Evolutionary conservation across 257 asterid genomes (phyloP).

Genomic region (Nicotiana sylvestris): DNA sequence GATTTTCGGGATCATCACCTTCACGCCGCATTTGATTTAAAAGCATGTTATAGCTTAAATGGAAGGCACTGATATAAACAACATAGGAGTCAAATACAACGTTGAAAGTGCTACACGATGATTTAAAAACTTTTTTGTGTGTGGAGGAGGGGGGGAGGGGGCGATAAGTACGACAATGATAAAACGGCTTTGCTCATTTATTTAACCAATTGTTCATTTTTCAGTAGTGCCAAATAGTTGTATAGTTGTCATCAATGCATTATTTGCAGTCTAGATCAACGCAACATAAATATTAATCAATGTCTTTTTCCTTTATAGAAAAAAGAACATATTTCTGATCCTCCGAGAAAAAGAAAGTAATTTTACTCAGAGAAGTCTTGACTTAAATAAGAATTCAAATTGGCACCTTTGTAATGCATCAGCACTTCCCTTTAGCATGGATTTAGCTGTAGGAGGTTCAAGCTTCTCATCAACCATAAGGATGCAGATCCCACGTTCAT

Average conservation of each 20-base stretch:
- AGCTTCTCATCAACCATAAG: slow-evolving; percentile 98
- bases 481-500: slow-evolving; percentile 96
- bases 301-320: background rate
- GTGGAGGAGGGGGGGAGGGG: background rate
- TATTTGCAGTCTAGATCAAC: background rate
- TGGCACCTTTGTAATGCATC: slow-evolving; percentile 84
- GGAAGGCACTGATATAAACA: slow-evolving; percentile 79
- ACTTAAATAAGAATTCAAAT: background rate
- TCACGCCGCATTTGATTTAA: slow-evolving; percentile 90
- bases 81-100: background rate
- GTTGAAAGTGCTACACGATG: background rate
- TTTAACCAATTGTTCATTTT: slow-evolving; percentile 6
- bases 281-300: too few relatives aligned
- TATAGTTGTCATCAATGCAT: background rate
- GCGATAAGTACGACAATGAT: background rate
- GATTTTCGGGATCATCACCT: slow-evolving; percentile 91
- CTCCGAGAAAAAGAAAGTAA: background rate
- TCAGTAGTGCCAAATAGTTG: background rate
- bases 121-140: background rate
- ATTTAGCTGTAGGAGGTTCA: slow-evolving; percentile 88
- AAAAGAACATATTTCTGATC: background rate
- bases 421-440: slow-evolving; percentile 91
- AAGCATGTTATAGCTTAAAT: slow-evolving; percentile 93
- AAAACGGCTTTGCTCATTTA: background rate
- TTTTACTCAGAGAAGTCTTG: background rate